Evolutionary conservation across 2,329 filamentous ascomycete genomes (phyloP).

Genomic region (Aspergillus viridinutans): DNA sequence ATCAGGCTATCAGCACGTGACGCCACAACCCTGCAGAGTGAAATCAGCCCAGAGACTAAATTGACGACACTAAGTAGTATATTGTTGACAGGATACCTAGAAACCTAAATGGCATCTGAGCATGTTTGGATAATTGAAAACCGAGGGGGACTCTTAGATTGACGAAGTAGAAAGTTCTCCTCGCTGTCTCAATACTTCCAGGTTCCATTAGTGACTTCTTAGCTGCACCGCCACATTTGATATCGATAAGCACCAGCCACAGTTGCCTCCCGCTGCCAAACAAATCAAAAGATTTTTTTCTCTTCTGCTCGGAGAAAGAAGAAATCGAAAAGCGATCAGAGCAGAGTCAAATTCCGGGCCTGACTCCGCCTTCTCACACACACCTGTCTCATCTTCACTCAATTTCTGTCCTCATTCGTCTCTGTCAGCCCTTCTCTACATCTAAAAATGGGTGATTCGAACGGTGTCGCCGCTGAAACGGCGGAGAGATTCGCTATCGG

Average conservation of each 20-base stretch:
- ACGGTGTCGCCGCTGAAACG: slow-evolving; percentile 44
- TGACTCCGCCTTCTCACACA: slow-evolving; percentile 5
- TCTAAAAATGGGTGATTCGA: slow-evolving; percentile 47
- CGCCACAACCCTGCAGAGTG: not conserved
- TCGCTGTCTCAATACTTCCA: not conserved
- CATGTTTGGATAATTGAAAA: not conserved
- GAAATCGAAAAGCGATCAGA: slow-evolving; percentile 8
- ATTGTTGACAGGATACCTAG: not conserved
- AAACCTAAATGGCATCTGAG: not conserved
- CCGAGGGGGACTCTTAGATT: not conserved
- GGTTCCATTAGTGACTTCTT: not conserved
- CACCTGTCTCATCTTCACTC: slow-evolving; percentile 18
- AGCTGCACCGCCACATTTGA: slow-evolving; percentile 25
- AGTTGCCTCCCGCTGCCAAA: slow-evolving; percentile 23
- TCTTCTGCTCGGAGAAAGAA: slow-evolving; percentile 11
- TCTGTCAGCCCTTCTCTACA: slow-evolving; percentile 6
- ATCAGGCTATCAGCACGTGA: slow-evolving; percentile 29
- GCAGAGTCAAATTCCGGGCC: slow-evolving; percentile 1
- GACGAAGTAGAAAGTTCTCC: no score
- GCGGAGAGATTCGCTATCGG: slow-evolving; percentile 70
- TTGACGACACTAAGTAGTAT: not conserved
- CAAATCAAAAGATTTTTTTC: slow-evolving; percentile 34
- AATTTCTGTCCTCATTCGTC: slow-evolving; percentile 15
- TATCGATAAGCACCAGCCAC: slow-evolving; percentile 38
- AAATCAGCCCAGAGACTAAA: not conserved